A percentile compares a stretch with the other conserved stretches of the same genome.
phyloP scores from a whole-genome alignment of 768 basidiomycete species.

The Amyloporia xantha region DNA sequence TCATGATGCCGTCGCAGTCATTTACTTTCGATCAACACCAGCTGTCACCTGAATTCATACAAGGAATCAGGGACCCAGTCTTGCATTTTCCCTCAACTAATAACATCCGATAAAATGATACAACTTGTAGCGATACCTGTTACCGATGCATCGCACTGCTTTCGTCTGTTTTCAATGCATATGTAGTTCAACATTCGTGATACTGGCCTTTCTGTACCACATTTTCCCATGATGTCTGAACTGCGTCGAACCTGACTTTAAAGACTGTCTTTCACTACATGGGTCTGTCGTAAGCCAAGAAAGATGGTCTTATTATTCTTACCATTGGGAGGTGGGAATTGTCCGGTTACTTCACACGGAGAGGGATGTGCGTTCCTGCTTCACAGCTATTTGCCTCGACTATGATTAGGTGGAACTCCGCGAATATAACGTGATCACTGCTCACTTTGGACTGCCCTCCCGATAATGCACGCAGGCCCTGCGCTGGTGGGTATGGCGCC shows the following conservation, averaged over 20 bases:
- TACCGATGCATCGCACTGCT: not conserved
- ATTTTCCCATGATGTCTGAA: too few relatives aligned
- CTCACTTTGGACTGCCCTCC: conserved; percentile 2
- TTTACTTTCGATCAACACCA: conserved; percentile 21
- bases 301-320: not conserved
- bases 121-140: not conserved
- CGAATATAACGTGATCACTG: not conserved
- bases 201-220: too few relatives aligned
- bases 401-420: not conserved
- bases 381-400: not conserved
- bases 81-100: conserved; percentile 14
- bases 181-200: too few relatives aligned
- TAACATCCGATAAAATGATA: not conserved
- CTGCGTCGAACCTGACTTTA: too few relatives aligned
- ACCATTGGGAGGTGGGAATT: too few relatives aligned
- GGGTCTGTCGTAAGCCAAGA: not conserved
- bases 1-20: conserved; percentile 11
- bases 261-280: too few relatives aligned
- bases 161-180: not conserved
- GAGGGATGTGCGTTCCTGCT: too few relatives aligned
- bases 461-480: not conserved
- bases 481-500: too few relatives aligned
- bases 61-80: conserved; percentile 15
- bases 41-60: conserved; percentile 18
- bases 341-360: too few relatives aligned